These are phyloP conservation scores for Pugionium cornutum DNA, from an alignment of 345 rosid species.

Conservation along the genomic window DNA sequence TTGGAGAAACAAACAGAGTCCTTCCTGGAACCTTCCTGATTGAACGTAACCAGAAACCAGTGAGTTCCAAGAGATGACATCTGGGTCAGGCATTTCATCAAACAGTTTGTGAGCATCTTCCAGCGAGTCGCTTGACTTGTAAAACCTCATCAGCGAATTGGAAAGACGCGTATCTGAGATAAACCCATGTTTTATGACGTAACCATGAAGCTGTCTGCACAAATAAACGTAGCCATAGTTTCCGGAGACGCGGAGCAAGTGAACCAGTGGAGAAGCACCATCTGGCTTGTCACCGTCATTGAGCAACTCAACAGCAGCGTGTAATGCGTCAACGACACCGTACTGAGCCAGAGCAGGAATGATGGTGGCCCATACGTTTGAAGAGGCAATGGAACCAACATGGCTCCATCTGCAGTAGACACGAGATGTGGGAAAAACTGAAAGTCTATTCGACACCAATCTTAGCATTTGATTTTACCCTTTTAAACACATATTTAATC, in stretches of 20 bases:
- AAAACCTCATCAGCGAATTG: constrained; percentile 56
- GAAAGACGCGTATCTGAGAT: constrained; percentile 54
- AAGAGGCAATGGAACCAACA: constrained; percentile 17
- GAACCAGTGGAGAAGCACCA: constrained; percentile 46
- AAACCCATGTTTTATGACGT: constrained; percentile 60
- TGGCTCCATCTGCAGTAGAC: constrained; percentile 24
- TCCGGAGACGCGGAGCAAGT: constrained; percentile 56
- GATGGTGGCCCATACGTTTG: constrained; percentile 34
- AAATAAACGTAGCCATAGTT: constrained; percentile 48
- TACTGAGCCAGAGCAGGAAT: constrained; percentile 37
- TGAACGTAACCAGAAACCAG: constrained; percentile 61
- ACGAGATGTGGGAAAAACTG: constrained; percentile 9
- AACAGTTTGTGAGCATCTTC: constrained; percentile 55
- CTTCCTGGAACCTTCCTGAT: constrained; percentile 50
- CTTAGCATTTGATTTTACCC: constrained; percentile 38
- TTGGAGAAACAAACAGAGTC: constrained; percentile 52
- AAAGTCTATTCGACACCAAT: constrained; percentile 22
- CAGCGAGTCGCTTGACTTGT: constrained; percentile 41
- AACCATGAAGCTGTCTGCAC: constrained; percentile 62
- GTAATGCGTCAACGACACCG: constrained; percentile 34
- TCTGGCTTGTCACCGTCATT: constrained; percentile 42
- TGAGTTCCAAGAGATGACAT: constrained; percentile 76
- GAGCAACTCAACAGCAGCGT: constrained; percentile 41
- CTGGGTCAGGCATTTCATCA: constrained; percentile 74
- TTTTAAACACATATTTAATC: constrained; percentile 2